Evolutionary conservation across 2,329 filamentous ascomycete species (phyloP), one percentile per base, ranked within the genome.

Genomic region (Diaporthe capsici): DNA sequence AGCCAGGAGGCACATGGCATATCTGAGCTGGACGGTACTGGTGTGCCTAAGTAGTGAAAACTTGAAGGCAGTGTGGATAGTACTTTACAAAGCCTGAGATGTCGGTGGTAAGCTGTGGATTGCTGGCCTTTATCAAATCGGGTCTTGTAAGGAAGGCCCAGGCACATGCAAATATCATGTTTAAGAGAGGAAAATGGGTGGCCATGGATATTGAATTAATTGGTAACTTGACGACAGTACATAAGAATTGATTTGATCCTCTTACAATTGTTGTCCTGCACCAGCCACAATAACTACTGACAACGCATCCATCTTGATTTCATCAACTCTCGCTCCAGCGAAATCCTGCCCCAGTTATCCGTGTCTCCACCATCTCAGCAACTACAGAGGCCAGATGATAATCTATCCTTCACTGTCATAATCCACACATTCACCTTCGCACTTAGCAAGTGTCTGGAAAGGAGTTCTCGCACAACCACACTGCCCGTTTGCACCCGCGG

Each of bases 21-120:
- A 28, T 55, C 65, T 31, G 65, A 70, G 25, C 12, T 70, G 34
- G 65, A 70, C 22, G 61, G 61, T 6, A 65, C 42, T 28, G 3
- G 47, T 55, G n/a, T 37, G 12, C 3, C 8, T 4, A 47, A 20
- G 17, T 42, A 42, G 34, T 1, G 34, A 28, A 8, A 28, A 22
- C 28, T 17, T 28, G 31, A 10, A 28, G 5, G 7, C 22, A 25
- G 12, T 20, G 31, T n/a, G 22, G 31, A 7, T 51, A 47, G 31
- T 39, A 22, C 6, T 34, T 12, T 20, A 20, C 22, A 12, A 6
- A 13, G 39, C n/a, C 61, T 1, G n/a, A n/a, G 39, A 22, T 5
- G 9, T 28, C 10, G 39, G 17, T 28, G 17, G 6, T 47, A 3
- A 28, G 3, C 17, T 22, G 7, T 6, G 39, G 15, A 7, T 22